phyloP scores from a whole-genome alignment of 176 grass and related monocot species.

The Echinochloa phyllopogon region DNA sequence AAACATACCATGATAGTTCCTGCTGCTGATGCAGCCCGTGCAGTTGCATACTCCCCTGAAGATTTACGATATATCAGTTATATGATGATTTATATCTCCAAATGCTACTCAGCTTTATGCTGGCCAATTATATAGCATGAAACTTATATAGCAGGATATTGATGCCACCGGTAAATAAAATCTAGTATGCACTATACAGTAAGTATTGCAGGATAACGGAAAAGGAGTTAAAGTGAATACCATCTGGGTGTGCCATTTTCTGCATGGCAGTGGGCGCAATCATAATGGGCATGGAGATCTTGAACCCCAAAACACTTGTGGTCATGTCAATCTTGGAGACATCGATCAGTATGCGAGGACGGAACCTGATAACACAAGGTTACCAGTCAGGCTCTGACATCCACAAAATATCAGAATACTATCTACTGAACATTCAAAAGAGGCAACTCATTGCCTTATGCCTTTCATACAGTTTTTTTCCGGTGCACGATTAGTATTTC shows the following conservation, averaged over 20 bases:
- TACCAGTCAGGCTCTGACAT: background rate
- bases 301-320: conserved; percentile 89
- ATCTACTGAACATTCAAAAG: background rate
- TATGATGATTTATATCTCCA: background rate
- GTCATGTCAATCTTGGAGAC: conserved; percentile 90
- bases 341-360: conserved; percentile 93
- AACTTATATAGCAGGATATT: background rate
- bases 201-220: background rate
- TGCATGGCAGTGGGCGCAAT: conserved; percentile 88
- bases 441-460: background rate
- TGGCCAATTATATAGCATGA: background rate
- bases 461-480: background rate
- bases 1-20: conserved; percentile 86
- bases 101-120: background rate
- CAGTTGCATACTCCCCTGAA: conserved; percentile 93
- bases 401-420: conserved; percentile 10
- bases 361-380: conserved; percentile 57
- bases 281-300: conserved; percentile 99
- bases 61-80: conserved; percentile 13
- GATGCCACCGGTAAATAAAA: background rate
- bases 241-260: conserved; percentile 98
- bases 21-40: conserved; percentile 81
- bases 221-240: conserved; percentile 43
- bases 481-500: background rate
- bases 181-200: background rate